A percentile compares a stretch with the other conserved stretches of the same genome.
phyloP scores from a whole-genome alignment of 257 asterid species.

The Phtheirospermum japonicum region DNA sequence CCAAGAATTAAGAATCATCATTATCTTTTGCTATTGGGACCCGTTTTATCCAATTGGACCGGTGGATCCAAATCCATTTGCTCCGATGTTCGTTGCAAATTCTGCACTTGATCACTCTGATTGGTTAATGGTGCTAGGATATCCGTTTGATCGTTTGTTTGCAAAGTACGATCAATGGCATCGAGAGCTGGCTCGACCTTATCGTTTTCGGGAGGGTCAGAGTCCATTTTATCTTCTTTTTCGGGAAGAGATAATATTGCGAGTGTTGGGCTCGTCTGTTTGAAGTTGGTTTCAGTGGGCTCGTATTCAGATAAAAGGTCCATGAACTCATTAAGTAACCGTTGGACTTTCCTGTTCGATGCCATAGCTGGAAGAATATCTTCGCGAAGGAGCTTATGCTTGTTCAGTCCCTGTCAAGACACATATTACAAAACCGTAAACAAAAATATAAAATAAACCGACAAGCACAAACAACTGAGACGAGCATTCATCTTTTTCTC shows the following conservation, averaged over 20 bases:
- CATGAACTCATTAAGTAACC: conserved; percentile 83
- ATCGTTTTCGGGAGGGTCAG: background rate
- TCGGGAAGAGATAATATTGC: background rate
- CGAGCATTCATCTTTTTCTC: too few species aligned
- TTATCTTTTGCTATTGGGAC: conserved; percentile 27
- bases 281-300: conserved; percentile 30
- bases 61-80: conserved; percentile 43
- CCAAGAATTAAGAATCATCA: conserved; percentile 44
- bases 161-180: conserved; percentile 31
- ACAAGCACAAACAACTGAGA: background rate
- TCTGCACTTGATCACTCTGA: conserved; percentile 16
- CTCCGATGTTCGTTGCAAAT: conserved; percentile 30
- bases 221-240: background rate
- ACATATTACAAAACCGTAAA: background rate
- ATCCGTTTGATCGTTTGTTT: conserved; percentile 36
- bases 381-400: conserved; percentile 88
- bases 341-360: conserved; percentile 84
- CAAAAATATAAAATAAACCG: background rate
- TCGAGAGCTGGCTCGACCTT: conserved; percentile 27
- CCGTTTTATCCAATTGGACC: conserved; percentile 21
- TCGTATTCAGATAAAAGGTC: conserved; percentile 73
- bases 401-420: conserved; percentile 71
- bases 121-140: conserved; percentile 18
- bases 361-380: conserved; percentile 99
- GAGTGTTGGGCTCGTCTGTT: conserved; percentile 25